Evolutionary conservation across 2,329 filamentous ascomycete species (phyloP).

Genomic region (Drechslerella stenobrocha): DNA sequence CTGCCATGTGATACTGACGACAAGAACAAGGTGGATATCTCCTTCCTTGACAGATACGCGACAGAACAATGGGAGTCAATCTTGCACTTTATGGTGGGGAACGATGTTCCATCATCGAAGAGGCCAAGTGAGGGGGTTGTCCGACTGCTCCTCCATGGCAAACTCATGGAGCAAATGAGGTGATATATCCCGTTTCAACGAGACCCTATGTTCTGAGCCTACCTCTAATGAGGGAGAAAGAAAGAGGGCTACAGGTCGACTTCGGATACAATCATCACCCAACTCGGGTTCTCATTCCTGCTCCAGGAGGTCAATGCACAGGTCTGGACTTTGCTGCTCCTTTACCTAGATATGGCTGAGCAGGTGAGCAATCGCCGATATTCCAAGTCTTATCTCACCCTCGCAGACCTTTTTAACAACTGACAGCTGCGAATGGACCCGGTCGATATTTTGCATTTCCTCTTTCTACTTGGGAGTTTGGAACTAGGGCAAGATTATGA

Average conservation of each 20-base stretch:
- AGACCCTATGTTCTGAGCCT: background rate
- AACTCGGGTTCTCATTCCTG: slow-evolving; percentile 90
- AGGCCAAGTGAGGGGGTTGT: slow-evolving; percentile 78
- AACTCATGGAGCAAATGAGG: slow-evolving; percentile 69
- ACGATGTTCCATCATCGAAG: slow-evolving; percentile 57
- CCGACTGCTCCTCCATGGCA: slow-evolving; percentile 75
- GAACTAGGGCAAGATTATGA: slow-evolving; percentile 91
- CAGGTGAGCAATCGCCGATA: slow-evolving; percentile 56
- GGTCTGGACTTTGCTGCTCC: slow-evolving; percentile 90
- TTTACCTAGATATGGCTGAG: slow-evolving; percentile 86
- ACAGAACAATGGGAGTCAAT: slow-evolving; percentile 93
- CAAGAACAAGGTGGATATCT: slow-evolving; percentile 67
- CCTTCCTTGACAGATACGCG: slow-evolving; percentile 81
- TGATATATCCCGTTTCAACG: slow-evolving; percentile 46
- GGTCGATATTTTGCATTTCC: slow-evolving; percentile 91
- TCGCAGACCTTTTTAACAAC: background rate
- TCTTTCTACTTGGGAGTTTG: slow-evolving; percentile 91
- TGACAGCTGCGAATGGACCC: slow-evolving; percentile 72
- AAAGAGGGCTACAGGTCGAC: background rate
- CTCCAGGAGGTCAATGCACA: slow-evolving; percentile 95
- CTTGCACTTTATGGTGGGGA: slow-evolving; percentile 83
- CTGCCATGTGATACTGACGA: slow-evolving; percentile 70
- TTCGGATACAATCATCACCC: slow-evolving; percentile 72
- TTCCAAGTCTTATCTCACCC: background rate
- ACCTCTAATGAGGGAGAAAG: background rate